Evolutionary conservation across 805 yeast species (phyloP).

Genomic region (Starmera amethionina): DNA sequence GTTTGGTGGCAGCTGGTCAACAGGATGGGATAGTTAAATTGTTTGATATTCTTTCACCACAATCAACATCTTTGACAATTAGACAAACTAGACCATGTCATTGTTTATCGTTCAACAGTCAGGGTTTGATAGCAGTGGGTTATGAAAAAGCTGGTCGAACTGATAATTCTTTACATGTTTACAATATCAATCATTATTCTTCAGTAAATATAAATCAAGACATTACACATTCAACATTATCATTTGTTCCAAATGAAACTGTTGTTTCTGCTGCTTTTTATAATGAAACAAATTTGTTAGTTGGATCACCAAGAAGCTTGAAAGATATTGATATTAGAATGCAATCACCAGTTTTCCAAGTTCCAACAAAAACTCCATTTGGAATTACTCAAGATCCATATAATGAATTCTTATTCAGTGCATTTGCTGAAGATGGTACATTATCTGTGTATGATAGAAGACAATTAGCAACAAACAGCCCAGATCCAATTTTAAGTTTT

Average conservation of each 20-base stretch:
- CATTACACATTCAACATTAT: constrained; percentile 41
- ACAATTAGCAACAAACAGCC: constrained; percentile 35
- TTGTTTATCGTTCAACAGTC: constrained; percentile 55
- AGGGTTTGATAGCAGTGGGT: constrained; percentile 65
- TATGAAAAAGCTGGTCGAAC: constrained; percentile 54
- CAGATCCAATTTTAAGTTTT: constrained; percentile 51
- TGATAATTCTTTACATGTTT: constrained; percentile 67
- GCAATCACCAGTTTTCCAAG: constrained; percentile 56
- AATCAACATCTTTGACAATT: constrained; percentile 12
- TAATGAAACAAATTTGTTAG: constrained; percentile 50
- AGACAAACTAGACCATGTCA: constrained; percentile 70
- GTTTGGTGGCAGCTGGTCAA: constrained; percentile 67
- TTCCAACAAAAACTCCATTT: constrained; percentile 64
- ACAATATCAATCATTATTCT: constrained; percentile 63
- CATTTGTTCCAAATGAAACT: constrained; percentile 65
- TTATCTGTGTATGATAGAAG: constrained; percentile 77
- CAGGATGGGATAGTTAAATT: constrained; percentile 56
- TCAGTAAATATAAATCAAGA: constrained; percentile 37
- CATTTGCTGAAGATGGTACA: constrained; percentile 77
- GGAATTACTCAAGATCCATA: constrained; percentile 64
- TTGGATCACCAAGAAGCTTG: constrained; percentile 68
- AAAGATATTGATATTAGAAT: constrained; percentile 70
- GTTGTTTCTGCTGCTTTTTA: constrained; percentile 60
- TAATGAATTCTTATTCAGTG: constrained; percentile 56
- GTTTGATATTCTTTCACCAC: constrained; percentile 43